Base-by-base conservation (phyloP, 2,329 filamentous ascomycete species). In the Colletotrichum costaricense region DNA sequence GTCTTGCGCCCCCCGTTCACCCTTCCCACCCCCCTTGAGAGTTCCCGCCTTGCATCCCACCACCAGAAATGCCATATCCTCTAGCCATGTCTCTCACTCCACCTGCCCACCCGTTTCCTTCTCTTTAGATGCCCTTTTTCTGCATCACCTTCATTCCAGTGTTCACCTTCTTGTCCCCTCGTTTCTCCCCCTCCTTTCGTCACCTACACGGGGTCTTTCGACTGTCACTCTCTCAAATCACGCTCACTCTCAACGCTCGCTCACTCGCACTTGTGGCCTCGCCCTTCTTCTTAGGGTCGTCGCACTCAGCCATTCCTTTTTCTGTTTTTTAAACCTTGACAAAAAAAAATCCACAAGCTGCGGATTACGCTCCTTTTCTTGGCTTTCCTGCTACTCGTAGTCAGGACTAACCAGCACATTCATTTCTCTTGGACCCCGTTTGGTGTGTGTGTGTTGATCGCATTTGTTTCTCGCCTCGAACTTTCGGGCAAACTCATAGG, bases 401-500 rank as follows among this genome's bases (percentile, higher is more conserved):
- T 49, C 42, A 49, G 42, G 42, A 49, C 19, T 22, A 56, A 42
- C 63, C 59, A 55, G 16, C 63, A 68, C 72, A 22, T 72, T 74
- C 72, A 63, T 72, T 74, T 64, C 69, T 56, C 60, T 65, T 46
- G 60, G 60, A 70, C 35, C 67, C 60, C 60, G 55, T 72, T 68
- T 62, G 35, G 35, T 67, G 30, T 56, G 58, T 56, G 58, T 74
- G 74, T 75, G 74, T 75, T 75, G 74, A 75, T 66, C 74, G 73
- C 74, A 75, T 75, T 65, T 69, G 56, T 67, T 73, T 75, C 68
- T 65, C 56, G 67, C 57, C 60, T 66, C 60, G 60, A 57, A 26
- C 35, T 38, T 69, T 66, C 62, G 22, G 12, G 11, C 19, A 16
- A 63, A 59, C 30, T 66, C 54, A 30, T 63, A 46, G 59, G 57